phyloP scores from a whole-genome alignment of 2,329 filamentous ascomycete species.

The Aureobasidium vineae region DNA sequence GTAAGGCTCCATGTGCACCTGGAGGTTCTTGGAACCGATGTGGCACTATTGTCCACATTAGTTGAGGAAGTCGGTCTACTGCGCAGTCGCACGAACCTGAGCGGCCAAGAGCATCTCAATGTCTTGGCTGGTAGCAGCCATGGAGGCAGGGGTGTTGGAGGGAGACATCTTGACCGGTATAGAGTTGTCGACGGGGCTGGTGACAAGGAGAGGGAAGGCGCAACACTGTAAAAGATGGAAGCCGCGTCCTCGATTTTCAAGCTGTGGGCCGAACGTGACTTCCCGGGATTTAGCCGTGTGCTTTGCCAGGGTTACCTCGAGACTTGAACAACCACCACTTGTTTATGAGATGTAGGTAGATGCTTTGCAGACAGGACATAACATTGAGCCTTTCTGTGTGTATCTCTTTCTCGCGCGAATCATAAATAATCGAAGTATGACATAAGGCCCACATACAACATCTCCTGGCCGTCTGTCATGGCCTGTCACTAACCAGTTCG shows the following conservation, averaged over 20 bases:
- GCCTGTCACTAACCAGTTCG: too few relatives aligned
- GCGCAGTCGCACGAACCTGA: conserved; percentile 29
- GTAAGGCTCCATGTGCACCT: conserved; percentile 99
- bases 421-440: not conserved
- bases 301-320: not conserved
- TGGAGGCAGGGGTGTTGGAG: conserved; percentile 86
- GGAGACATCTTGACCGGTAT: conserved; percentile 77
- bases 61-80: conserved; percentile 49
- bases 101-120: conserved; percentile 99
- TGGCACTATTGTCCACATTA: conserved; percentile 57
- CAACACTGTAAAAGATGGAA: conserved; percentile 13
- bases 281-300: not conserved
- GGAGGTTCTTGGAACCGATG: conserved; percentile 98
- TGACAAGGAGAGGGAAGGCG: conserved; percentile 26
- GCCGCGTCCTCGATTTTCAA: conserved; percentile 13
- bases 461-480: not conserved
- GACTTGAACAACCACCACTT: not conserved
- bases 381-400: not conserved
- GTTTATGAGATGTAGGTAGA: not conserved
- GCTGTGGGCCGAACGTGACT: not conserved
- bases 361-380: not conserved
- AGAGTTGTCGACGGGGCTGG: conserved; percentile 28
- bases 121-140: conserved; percentile 97
- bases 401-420: not conserved
- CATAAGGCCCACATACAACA: not conserved